These are phyloP conservation scores for Begonia masoniana DNA, from an alignment of 306 rosid species.

Conservation along the genomic window DNA sequence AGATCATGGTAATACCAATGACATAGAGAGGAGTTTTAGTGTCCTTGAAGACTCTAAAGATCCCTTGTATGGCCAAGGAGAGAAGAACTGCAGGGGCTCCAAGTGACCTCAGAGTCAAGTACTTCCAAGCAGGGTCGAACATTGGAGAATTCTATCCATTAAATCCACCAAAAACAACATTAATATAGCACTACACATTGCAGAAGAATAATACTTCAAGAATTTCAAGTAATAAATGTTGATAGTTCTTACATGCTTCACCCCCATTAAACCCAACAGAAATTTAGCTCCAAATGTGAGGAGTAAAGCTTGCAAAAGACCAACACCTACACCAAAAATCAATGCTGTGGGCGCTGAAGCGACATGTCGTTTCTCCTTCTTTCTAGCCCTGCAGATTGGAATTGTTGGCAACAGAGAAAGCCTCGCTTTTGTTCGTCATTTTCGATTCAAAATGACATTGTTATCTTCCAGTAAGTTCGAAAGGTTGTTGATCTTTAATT, in stretches of 20 bases:
- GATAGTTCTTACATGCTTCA: slow-evolving; percentile 44
- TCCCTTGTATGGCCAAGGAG: slow-evolving; percentile 92
- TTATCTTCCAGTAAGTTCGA: too few relatives aligned
- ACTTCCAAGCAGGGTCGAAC: slow-evolving; percentile 62
- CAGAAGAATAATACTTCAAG: not conserved
- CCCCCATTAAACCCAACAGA: slow-evolving; percentile 77
- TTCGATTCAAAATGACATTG: too few relatives aligned
- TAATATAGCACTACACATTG: not conserved
- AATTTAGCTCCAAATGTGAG: slow-evolving; percentile 58
- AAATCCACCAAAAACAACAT: slow-evolving; percentile 1
- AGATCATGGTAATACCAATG: slow-evolving; percentile 33
- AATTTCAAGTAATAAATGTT: not conserved
- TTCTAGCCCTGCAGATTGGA: slow-evolving; percentile 17
- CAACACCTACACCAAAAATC: slow-evolving; percentile 67
- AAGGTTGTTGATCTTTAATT: too few relatives aligned
- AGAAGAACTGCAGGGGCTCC: slow-evolving; percentile 99
- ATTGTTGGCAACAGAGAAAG: slow-evolving; percentile 5
- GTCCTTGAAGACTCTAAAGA: slow-evolving; percentile 91
- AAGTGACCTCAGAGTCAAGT: slow-evolving; percentile 64
- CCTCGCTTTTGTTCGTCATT: not conserved
- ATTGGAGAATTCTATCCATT: slow-evolving; percentile 57
- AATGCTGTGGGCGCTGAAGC: slow-evolving; percentile 95
- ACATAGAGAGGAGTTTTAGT: slow-evolving; percentile 91
- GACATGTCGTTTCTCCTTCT: slow-evolving; percentile 35
- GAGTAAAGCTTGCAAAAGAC: slow-evolving; percentile 59